Evolutionary conservation across 106 monocot species (phyloP), one percentile per base, ranked within the genome.

Genomic region (Platanthera guangdongensis): DNA sequence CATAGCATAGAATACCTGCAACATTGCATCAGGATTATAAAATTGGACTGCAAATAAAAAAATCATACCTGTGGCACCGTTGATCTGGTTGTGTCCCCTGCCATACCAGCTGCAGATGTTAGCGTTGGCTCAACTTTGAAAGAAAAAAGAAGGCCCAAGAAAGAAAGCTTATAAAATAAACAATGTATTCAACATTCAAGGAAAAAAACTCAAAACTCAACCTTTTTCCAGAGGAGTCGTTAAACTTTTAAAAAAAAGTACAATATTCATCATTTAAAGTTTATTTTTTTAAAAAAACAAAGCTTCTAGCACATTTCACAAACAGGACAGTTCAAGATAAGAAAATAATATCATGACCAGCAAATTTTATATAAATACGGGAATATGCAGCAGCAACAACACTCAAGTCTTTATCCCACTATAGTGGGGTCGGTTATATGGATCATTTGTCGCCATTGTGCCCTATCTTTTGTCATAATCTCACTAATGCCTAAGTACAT

Each of bases 81-180:
- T 71, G 70, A 14, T 48, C 70, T 71, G 70, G 70, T 48, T 71
- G 48, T 48, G 70, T 47, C 1, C 70, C 70, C 70, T 71, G 70
- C 25, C 30, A 67, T 39, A 6, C 67, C 25, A 67, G 30, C 12
- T 10, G 25, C 10, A 3, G 2, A 67, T 67, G 12, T 67, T 39
- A 67, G 67, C 32, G 32, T 12, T 30, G 67, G 39, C 0, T 67
- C 11, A 19, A 6, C 59, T 60, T 60, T 60, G 19, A 11, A 60
- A 14, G 8, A 57, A n/a, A 60, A 19, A 60, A 60, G 9, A 39
- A 39, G 39, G 39, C 59, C 18, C n/a, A 21, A 4, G 9, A 4
- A 39, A 67, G 13, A 28, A 64, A 9, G 19, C 39, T 32, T 9
- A 67, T 39, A 67, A 67, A 67, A 67, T 39, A 67, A 67, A 22